phyloP scores from a whole-genome alignment of 805 yeast genomes.

The Pichia eremophila region DNA sequence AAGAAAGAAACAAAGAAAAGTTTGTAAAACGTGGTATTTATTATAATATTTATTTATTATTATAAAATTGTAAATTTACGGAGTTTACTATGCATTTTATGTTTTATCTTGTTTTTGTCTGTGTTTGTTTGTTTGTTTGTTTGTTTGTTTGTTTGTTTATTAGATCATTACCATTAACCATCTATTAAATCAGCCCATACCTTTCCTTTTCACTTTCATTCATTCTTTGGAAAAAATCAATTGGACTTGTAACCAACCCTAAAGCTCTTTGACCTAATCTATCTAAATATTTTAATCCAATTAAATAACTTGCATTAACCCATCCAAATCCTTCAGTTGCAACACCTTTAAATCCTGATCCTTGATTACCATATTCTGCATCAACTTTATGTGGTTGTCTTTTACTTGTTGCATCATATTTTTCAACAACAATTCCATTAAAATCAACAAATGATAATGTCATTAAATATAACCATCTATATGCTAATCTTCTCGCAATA shows the following conservation, averaged over 20 bases:
- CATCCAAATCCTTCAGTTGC: conserved; percentile 97
- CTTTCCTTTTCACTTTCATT: conserved; percentile 31
- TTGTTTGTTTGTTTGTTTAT: too few species aligned
- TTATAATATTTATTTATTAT: too few species aligned
- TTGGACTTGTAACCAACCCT: conserved; percentile 72
- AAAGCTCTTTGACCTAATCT: conserved; percentile 63
- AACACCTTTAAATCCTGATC: conserved; percentile 83
- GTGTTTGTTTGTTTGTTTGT: too few species aligned
- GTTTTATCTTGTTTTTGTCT: too few species aligned
- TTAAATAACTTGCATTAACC: conserved; percentile 82
- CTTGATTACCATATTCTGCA: conserved; percentile 97
- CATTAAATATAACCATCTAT: conserved; percentile 86
- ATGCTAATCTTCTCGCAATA: conserved; percentile 61
- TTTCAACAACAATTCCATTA: conserved; percentile 92
- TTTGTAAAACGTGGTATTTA: too few species aligned
- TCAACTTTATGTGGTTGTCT: conserved; percentile 84
- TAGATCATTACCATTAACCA: too few species aligned
- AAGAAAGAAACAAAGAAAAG: too few species aligned
- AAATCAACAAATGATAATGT: conserved; percentile 84
- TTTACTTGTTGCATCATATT: conserved; percentile 79
- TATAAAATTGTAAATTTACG: too few species aligned
- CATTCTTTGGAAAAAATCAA: conserved; percentile 44
- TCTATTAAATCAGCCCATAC: conserved; percentile 20
- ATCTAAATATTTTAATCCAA: conserved; percentile 62
- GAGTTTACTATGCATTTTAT: too few species aligned